phyloP scores from a whole-genome alignment of 441 rosid genomes.

The Croton laevigatus region DNA sequence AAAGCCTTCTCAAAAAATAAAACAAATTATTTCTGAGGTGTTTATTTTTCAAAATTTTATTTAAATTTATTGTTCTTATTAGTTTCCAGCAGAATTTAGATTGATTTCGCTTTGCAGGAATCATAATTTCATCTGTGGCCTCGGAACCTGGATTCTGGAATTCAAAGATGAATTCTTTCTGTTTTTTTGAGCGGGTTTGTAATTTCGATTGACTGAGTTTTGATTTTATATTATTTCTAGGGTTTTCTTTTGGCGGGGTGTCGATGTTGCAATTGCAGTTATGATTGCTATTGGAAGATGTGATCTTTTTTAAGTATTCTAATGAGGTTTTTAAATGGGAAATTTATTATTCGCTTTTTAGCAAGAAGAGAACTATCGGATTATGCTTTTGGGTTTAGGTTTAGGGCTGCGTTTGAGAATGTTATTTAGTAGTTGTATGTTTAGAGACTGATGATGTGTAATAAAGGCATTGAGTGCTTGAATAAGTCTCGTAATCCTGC shows the following conservation, averaged over 20 bases:
- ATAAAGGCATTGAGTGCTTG: conserved; percentile 39
- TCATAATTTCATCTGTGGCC: not conserved
- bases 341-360: not conserved
- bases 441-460: conserved; percentile 44
- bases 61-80: not conserved
- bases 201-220: not conserved
- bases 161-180: not conserved
- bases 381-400: conserved; percentile 12
- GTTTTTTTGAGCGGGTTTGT: not conserved
- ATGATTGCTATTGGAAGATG: not conserved
- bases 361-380: conserved; percentile 8
- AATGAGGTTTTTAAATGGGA: not conserved
- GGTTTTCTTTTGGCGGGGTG: not conserved
- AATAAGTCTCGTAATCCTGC: conserved; percentile 24
- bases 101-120: not conserved
- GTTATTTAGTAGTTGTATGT: conserved; percentile 1
- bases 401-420: not conserved
- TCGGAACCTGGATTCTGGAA: conserved; percentile 5
- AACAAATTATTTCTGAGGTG: not conserved
- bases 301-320: conserved; percentile 1
- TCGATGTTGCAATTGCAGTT: not conserved
- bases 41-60: not conserved
- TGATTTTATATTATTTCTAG: not conserved
- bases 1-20: not conserved
- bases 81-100: not conserved